Evolutionary conservation across 2,329 filamentous ascomycete genomes (phyloP).

Genomic region (Fusarium pseudonygamai): DNA sequence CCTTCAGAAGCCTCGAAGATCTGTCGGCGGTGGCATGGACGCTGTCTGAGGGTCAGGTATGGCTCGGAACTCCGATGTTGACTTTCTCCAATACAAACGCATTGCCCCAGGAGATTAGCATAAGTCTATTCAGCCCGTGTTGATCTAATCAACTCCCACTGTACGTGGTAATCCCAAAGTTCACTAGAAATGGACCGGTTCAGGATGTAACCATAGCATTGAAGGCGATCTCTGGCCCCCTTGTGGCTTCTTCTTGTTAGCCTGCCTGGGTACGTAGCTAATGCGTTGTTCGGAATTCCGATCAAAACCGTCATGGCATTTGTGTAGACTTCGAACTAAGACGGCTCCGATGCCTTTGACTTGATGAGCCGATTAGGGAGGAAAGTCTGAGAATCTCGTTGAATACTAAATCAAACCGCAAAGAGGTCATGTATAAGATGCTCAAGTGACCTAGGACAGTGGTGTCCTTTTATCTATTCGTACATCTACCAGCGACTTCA

Average conservation of each 20-base stretch:
- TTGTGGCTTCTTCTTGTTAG: neutral
- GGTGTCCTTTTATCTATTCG: no score
- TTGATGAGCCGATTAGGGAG: neutral
- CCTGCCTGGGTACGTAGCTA: neutral
- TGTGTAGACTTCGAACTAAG: neutral
- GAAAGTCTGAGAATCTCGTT: neutral
- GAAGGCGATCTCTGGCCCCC: neutral
- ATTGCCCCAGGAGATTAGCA: neutral
- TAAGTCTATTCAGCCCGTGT: neutral
- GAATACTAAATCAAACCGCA: neutral
- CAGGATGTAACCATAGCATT: neutral
- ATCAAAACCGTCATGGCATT: neutral
- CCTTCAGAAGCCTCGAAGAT: neutral
- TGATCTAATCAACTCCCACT: neutral
- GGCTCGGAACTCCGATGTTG: neutral
- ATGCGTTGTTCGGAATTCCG: neutral
- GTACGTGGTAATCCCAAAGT: neutral
- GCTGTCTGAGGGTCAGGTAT: neutral
- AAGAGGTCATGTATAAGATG: neutral
- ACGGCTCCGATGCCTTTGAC: neutral
- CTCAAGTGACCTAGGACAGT: neutral
- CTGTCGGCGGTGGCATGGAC: neutral
- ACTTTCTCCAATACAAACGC: neutral
- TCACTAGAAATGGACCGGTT: neutral
- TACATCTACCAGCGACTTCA: neutral